Evolutionary conservation across 2,329 filamentous ascomycete species (phyloP), one percentile per base, ranked within the genome.

Genomic region (Botrytis fragariae): DNA sequence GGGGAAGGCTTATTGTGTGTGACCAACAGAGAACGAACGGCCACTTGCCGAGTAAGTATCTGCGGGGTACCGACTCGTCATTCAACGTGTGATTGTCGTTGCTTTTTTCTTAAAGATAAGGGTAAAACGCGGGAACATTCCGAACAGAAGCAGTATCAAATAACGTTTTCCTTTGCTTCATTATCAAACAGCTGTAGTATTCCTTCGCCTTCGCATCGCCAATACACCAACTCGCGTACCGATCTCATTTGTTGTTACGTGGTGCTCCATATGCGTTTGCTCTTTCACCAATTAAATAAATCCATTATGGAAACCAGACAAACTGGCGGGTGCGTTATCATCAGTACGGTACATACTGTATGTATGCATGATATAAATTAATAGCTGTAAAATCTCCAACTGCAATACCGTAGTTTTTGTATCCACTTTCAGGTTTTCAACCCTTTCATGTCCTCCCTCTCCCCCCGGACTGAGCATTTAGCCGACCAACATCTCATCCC

Each of bases 1-100:
- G 63, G 63, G 63, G 44, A 67, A 51, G 25, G 44, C 63, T 67
- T 57, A 18, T 18, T 67, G 9, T 67, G 32, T 67, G 20, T 67
- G 45, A 51, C 25, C 37, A 44, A 22, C 25, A 44, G n/a, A 29
- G 37, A 62, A 44, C 18, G 37, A 63, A 63, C 16, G 39, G 37
- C 25, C 39, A 44, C 37, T 44, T 63, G 25, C 61, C 61, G 18
- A 16, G 42, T n/a, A 18, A 44, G 37, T 63, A 63, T 9, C 61
- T 42, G 61, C 37, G 61, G 61, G 61, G 61, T 63, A 63, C 39
- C 39, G 4, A 44, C 25, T 63, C n/a, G 37, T 44, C 61, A 63
- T 63, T 63, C 25, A 42, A 37, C 63, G 32, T 51, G 51, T 48
- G 44, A 67, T 67, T 67, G 35, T 20, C 22, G 8, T 67, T 67